phyloP scores from a whole-genome alignment of 805 yeast species.

The Candida taoyuanica region DNA sequence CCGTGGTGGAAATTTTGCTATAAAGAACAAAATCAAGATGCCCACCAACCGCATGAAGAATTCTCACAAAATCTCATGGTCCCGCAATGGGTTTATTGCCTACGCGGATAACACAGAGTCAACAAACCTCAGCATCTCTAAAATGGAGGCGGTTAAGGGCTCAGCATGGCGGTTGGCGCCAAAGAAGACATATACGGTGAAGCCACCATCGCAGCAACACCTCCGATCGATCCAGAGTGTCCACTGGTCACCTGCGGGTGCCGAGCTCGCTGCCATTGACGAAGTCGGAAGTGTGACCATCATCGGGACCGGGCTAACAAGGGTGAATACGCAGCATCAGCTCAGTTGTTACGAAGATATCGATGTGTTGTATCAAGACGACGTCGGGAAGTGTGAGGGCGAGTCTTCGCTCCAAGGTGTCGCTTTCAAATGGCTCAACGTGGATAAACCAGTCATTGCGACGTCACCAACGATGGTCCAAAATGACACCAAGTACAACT shows the following conservation, averaged over 20 bases:
- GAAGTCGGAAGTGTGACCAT: conserved; percentile 61
- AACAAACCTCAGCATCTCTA: conserved; percentile 31
- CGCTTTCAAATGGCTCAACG: conserved; percentile 69
- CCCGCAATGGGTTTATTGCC: conserved; percentile 79
- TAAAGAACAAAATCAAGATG: background rate
- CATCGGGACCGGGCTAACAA: conserved; percentile 45
- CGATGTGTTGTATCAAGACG: conserved; percentile 35
- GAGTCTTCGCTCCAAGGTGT: conserved; percentile 25
- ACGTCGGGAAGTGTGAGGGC: conserved; percentile 20
- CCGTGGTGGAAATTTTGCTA: background rate
- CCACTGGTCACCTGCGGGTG: conserved; percentile 74
- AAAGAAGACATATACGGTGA: conserved; percentile 22
- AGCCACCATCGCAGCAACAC: conserved; percentile 21
- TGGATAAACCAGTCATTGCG: conserved; percentile 61
- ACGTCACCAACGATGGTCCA: conserved; percentile 52
- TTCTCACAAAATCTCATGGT: conserved; percentile 45
- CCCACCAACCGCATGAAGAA: background rate
- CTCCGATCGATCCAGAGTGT: conserved; percentile 24
- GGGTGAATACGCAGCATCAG: conserved; percentile 29
- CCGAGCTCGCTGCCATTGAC: conserved; percentile 80
- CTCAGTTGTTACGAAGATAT: conserved; percentile 24
- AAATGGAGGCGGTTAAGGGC: conserved; percentile 64
- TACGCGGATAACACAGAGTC: conserved; percentile 43
- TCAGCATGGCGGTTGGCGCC: conserved; percentile 60
- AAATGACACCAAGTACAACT: conserved; percentile 38